Percentiles rank a stretch among this genome's conserved stretches.
Evolutionary conservation across 1,139 yeast species (phyloP).

Genomic region (Protomyces pachydermus): DNA sequence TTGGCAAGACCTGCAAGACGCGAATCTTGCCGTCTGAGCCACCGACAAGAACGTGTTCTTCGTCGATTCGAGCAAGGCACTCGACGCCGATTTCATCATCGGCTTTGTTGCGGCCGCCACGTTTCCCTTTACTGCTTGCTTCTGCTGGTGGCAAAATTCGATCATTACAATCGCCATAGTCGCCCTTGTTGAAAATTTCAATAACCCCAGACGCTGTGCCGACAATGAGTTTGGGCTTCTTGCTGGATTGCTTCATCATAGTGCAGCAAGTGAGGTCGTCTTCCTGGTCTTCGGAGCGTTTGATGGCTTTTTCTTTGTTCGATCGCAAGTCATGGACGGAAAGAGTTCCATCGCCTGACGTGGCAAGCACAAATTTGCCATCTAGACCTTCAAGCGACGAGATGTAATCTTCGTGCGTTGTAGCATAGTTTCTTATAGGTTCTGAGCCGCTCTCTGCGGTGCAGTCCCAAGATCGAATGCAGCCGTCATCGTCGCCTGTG

Average conservation of each 20-base stretch:
- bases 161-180: slow-evolving; percentile 24
- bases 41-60: slow-evolving; percentile 8
- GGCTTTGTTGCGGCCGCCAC: slow-evolving; percentile 1
- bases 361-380: slow-evolving; percentile 20
- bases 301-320: not conserved
- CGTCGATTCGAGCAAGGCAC: slow-evolving; percentile 12
- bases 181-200: slow-evolving; percentile 23
- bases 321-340: slow-evolving; percentile 27
- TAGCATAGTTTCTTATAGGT: not conserved
- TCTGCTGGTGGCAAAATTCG: slow-evolving; percentile 10
- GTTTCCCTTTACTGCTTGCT: not conserved
- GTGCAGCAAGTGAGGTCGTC: slow-evolving; percentile 28
- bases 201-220: slow-evolving; percentile 27
- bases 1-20: slow-evolving; percentile 10
- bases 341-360: slow-evolving; percentile 28
- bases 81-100: slow-evolving; percentile 25
- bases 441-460: not conserved
- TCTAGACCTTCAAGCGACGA: slow-evolving; percentile 27
- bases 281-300: slow-evolving; percentile 27
- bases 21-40: slow-evolving; percentile 21
- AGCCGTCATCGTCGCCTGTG: slow-evolving; percentile 30
- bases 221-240: slow-evolving; percentile 18
- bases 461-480: slow-evolving; percentile 24
- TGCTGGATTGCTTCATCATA: slow-evolving; percentile 7
- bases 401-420: slow-evolving; percentile 27